Evolutionary conservation across 176 grass and related monocot species (phyloP), one percentile per base, ranked within the genome.

Genomic region (Eremochloa ophiuroides): DNA sequence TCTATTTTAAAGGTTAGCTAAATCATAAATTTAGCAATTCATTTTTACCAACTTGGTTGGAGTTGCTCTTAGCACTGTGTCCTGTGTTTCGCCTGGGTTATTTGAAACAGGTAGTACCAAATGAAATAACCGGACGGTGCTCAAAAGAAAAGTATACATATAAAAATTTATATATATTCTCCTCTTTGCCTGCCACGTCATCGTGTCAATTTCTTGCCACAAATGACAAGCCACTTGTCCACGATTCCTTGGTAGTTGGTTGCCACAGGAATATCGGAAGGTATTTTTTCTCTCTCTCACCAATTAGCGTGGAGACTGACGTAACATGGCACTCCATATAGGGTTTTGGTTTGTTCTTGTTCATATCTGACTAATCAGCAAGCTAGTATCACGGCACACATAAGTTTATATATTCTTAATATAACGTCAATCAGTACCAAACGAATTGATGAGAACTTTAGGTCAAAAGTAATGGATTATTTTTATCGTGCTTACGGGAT

Each of bases 221-320:
- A 78, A 61, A 64, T 40, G 55, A 1, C 25, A 20, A 48, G 38
- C 48, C 22, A 50, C 51, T 25, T 71, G 65, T 77, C 33, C 50
- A 53, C 27, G 58, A 60, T 53, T 59, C 59, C 62, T 46, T 67
- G 74, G 44, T 84, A 58, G 37, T 61, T 41, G 60, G 62, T 59
- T 27, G 38, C 60, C 20, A 33, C 26, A 34, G 4, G 76, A 81
- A 80, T 81, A 80, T 85, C n/a, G n/a, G n/a, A n/a, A n/a, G n/a
- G n/a, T n/a, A n/a, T n/a, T n/a, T n/a, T 75, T 79, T 68, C 4
- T 55, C 31, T 18, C 26, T 26, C 28, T 61, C 41, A 70, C 35
- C 25, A 40, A 82, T 60, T 8, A 73, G 25, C 60, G 74, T 18
- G 47, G 35, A 33, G 2, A 41, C 60, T 71, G 73, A 73, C 62